A percentile compares a stretch with the other conserved stretches of the same genome.
These are phyloP conservation scores for Populus trichocarpa DNA, from an alignment of 441 rosid species.

Conservation along the genomic window DNA sequence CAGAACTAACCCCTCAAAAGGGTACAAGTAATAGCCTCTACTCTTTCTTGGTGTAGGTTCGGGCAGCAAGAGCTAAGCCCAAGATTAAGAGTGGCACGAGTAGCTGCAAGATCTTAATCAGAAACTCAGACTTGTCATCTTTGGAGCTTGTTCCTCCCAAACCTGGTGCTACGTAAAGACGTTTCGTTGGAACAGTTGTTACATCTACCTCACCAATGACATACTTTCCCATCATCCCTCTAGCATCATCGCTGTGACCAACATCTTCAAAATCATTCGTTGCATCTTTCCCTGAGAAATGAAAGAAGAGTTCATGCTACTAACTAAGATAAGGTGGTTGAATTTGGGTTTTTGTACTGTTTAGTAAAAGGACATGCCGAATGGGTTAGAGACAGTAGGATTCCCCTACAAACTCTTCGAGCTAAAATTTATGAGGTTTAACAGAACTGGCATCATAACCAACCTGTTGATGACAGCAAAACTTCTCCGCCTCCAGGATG, in stretches of 20 bases:
- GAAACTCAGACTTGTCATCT: slow-evolving; percentile 55
- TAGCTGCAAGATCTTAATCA: slow-evolving; percentile 72
- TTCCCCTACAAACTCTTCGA: too few relatives aligned
- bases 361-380: too few relatives aligned
- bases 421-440: too few relatives aligned
- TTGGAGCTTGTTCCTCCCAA: background rate
- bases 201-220: slow-evolving; percentile 73
- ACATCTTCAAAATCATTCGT: slow-evolving; percentile 90
- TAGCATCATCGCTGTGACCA: slow-evolving; percentile 88
- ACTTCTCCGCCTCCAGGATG: slow-evolving; percentile 99
- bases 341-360: background rate
- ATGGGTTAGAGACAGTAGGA: too few relatives aligned
- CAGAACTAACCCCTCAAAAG: background rate
- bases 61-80: slow-evolving; percentile 65
- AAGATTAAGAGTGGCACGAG: slow-evolving; percentile 73
- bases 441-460: background rate
- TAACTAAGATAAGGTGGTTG: background rate
- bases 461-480: slow-evolving; percentile 67
- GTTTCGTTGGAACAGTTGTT: slow-evolving; percentile 52
- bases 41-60: slow-evolving; percentile 74
- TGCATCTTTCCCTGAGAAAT: slow-evolving; percentile 70
- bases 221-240: slow-evolving; percentile 73
- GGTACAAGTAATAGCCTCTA: background rate
- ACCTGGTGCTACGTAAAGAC: background rate
- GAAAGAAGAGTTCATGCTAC: background rate